Percentiles rank a stretch among this genome's conserved stretches.
Evolutionary conservation across 768 basidiomycete species (phyloP).

Genomic region (Neoboletus magnificus): DNA sequence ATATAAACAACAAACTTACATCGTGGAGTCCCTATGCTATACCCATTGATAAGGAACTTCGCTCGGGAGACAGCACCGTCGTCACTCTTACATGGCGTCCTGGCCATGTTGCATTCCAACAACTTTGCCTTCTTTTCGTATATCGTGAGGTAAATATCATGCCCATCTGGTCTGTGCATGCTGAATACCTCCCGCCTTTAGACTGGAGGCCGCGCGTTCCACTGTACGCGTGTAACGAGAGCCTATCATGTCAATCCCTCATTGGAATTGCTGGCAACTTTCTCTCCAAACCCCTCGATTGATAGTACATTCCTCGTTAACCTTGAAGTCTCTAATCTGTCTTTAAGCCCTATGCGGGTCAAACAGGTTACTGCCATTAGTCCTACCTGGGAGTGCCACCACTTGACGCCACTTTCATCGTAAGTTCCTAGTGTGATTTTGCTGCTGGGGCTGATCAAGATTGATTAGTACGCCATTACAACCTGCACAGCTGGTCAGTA

Average conservation of each 20-base stretch:
- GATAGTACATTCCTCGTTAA: conserved; percentile 52
- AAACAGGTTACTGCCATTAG: conserved; percentile 64
- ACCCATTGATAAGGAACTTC: conserved; percentile 36
- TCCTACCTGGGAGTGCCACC: conserved; percentile 59
- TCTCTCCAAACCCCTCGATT: conserved; percentile 47
- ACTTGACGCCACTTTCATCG: conserved; percentile 38
- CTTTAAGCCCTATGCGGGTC: conserved; percentile 42
- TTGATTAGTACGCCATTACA: conserved; percentile 40
- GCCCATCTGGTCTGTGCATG: neutral
- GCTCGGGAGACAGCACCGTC: conserved; percentile 47
- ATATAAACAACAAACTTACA: conserved; percentile 51
- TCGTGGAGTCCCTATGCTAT: conserved; percentile 47
- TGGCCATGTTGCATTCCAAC: conserved; percentile 42
- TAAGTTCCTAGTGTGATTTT: conserved; percentile 33
- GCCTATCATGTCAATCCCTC: conserved; percentile 59
- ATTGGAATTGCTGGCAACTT: conserved; percentile 49
- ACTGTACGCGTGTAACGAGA: conserved; percentile 52
- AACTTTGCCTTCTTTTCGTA: conserved; percentile 60
- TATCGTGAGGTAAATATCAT: conserved; percentile 53
- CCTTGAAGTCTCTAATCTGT: conserved; percentile 54
- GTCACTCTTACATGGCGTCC: conserved; percentile 57
- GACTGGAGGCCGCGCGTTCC: conserved; percentile 51
- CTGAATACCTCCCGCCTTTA: conserved; percentile 25
- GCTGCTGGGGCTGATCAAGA: conserved; percentile 3
- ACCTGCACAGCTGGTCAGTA: conserved; percentile 46